phyloP scores from a whole-genome alignment of 352 stramenopile species.

The Phytophthora hybrid region DNA sequence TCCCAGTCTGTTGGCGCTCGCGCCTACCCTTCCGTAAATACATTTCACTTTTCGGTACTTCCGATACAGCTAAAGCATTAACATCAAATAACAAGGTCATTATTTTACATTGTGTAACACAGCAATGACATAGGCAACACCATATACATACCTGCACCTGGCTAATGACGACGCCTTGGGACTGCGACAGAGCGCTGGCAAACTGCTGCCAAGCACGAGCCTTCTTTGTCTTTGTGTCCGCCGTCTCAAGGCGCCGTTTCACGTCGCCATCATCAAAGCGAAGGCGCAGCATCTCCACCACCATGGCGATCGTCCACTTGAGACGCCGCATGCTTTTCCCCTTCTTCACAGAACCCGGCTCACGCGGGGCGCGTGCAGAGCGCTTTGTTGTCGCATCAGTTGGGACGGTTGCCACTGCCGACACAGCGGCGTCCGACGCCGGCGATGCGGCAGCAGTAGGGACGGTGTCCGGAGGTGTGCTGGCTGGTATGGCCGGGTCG shows the following conservation, averaged over 20 bases:
- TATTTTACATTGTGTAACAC: not conserved
- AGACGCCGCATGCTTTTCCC: constrained; percentile 17
- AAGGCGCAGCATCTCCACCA: constrained; percentile 3
- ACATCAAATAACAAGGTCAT: not conserved
- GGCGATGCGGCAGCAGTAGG: not conserved
- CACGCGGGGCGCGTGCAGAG: not conserved
- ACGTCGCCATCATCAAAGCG: constrained; percentile 4
- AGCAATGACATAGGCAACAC: not conserved
- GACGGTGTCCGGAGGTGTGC: not conserved
- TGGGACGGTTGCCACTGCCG: not conserved
- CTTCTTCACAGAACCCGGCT: not conserved
- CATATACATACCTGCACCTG: constrained; percentile 9
- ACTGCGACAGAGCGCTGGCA: constrained; percentile 10
- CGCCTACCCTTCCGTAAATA: constrained; percentile 8
- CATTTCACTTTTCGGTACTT: constrained; percentile 19
- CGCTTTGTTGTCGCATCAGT: not conserved
- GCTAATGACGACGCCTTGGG: constrained; percentile 3
- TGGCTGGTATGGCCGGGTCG: not conserved
- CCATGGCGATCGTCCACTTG: constrained; percentile 15
- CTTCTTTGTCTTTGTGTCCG: constrained; percentile 18
- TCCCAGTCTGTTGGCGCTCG: not conserved
- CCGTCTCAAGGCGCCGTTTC: constrained; percentile 7
- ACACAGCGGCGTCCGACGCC: not conserved
- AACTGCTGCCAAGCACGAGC: constrained; percentile 9
- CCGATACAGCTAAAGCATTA: constrained; percentile 8